A percentile compares a stretch with the other conserved stretches of the same genome.
Evolutionary conservation across 1,284 basidiomycete species (phyloP).

Genomic region (Trametes versicolor): DNA sequence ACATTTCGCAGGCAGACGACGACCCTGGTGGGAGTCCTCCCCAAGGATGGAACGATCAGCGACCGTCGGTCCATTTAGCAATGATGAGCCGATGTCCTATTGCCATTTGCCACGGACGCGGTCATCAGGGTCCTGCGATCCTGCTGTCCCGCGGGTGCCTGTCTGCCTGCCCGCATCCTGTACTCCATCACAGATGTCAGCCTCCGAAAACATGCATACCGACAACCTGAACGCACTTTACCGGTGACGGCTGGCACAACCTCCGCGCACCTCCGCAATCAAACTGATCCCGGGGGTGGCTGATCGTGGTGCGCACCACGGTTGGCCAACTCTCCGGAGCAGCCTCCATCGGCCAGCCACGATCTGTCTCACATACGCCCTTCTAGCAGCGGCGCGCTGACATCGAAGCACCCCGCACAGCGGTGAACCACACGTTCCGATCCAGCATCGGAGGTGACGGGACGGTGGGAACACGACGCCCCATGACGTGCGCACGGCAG

Average conservation of each 20-base stretch:
- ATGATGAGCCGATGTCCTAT: slow-evolving; percentile 10
- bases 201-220: background rate
- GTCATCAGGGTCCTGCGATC: slow-evolving; percentile 5
- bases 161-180: background rate
- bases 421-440: slow-evolving; percentile 24
- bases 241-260: background rate
- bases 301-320: background rate
- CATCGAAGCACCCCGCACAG: slow-evolving; percentile 15
- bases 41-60: slow-evolving; percentile 12
- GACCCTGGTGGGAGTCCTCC: background rate
- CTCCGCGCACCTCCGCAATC: background rate
- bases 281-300: background rate
- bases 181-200: slow-evolving; percentile 10
- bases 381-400: slow-evolving; percentile 15
- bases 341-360: background rate
- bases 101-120: background rate
- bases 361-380: slow-evolving; percentile 10
- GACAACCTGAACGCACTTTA: background rate
- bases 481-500: slow-evolving; percentile 6
- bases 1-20: slow-evolving; percentile 3
- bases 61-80: slow-evolving; percentile 9
- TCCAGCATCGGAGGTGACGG: slow-evolving; percentile 18
- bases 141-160: background rate
- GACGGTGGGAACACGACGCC: slow-evolving; percentile 9
- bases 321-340: background rate